Conservation (phyloP, 306 rosid genomes). For the cucumber (Cucumis sativus) region DNA sequence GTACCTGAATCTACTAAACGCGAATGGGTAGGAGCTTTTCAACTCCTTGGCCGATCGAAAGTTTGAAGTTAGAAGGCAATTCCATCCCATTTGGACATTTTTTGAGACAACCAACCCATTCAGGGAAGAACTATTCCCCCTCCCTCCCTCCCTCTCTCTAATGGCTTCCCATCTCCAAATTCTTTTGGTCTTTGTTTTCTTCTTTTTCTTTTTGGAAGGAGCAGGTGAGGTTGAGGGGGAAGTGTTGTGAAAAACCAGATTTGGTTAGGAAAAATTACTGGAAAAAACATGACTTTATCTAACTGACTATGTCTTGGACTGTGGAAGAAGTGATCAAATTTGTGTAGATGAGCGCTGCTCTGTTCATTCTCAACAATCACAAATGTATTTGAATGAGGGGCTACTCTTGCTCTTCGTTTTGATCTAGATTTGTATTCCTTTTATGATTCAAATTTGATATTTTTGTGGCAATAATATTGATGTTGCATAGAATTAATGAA, state of each 20-base stretch:
- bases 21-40: slow-evolving; percentile 38
- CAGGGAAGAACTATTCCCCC: background rate
- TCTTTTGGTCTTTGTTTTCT: background rate
- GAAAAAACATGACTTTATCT: background rate
- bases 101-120: background rate
- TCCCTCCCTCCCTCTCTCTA: background rate
- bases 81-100: background rate
- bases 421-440: background rate
- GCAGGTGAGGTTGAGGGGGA: slow-evolving; percentile 9
- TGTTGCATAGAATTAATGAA: background rate
- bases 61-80: background rate
- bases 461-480: background rate
- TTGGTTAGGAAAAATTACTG: background rate
- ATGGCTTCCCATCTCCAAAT: slow-evolving; percentile 3
- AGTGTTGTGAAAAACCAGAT: background rate
- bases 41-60: slow-evolving; percentile 8
- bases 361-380: background rate
- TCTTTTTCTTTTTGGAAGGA: background rate
- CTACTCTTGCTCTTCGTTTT: background rate
- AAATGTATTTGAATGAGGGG: background rate
- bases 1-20: slow-evolving; percentile 19
- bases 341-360: background rate
- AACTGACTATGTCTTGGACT: background rate
- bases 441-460: background rate
- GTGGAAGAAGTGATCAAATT: slow-evolving; percentile 2